phyloP scores from a whole-genome alignment of 768 basidiomycete species.

The Podaxis pistillaris region DNA sequence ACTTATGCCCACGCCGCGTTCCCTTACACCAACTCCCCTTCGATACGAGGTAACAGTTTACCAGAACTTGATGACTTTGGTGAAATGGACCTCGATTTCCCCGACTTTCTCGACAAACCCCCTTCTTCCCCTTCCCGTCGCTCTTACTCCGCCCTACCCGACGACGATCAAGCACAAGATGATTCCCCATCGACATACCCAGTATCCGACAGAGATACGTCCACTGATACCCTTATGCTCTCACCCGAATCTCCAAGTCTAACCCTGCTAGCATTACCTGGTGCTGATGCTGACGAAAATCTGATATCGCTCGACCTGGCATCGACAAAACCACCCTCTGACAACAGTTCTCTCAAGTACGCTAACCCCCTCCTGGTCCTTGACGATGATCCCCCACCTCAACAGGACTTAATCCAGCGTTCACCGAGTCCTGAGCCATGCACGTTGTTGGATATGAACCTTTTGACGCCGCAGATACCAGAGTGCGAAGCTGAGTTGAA shows the following conservation, averaged over 20 bases:
- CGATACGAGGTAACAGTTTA: background rate
- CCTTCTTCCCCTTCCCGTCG: constrained; percentile 7
- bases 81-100: constrained; percentile 6
- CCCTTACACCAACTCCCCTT: background rate
- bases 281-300: constrained; percentile 33
- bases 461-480: constrained; percentile 24
- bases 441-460: constrained; percentile 16
- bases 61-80: constrained; percentile 1
- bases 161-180: background rate
- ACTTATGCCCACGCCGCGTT: background rate
- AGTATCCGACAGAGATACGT: background rate
- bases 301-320: constrained; percentile 26
- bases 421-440: constrained; percentile 14
- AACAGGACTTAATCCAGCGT: background rate
- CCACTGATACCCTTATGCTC: constrained; percentile 10
- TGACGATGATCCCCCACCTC: constrained; percentile 33
- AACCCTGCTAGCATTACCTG: constrained; percentile 30
- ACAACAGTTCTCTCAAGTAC: constrained; percentile 19
- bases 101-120: background rate
- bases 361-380: constrained; percentile 32
- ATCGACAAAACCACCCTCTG: constrained; percentile 21
- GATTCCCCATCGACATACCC: background rate
- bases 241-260: constrained; percentile 22
- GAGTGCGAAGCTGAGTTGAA: constrained; percentile 43
- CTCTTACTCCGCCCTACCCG: constrained; percentile 9